Base-by-base conservation (phyloP, 257 asterid species). In the Perilla frutescens region DNA sequence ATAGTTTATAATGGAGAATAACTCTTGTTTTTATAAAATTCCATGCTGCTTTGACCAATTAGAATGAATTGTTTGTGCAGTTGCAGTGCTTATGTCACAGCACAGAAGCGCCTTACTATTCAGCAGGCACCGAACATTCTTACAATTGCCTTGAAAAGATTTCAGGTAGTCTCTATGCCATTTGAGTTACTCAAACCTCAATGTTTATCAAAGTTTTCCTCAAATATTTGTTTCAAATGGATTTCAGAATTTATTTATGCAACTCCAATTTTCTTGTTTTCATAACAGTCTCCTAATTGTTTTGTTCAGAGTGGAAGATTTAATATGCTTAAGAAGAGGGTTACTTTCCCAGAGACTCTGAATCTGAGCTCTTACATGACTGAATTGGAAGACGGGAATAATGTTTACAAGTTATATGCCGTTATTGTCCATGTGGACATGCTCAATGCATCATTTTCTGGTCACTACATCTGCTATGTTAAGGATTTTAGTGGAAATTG, bases 111-210 rank as follows among this genome's bases (percentile, higher is more conserved):
- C 77, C 92, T 94, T 60, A 80, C 88, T 13, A 75, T 95, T 68
- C 84, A 84, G 72, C 80, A 77, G 81, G 93, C 98, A 37, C 98
- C 99, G 41, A 95, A 95, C 82, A 87, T 95, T 78, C 96, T 95
- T 78, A 95, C 99, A 56, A 86, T 95, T 76, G 98, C 99, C 80
- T 88, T 95, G 82, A 95, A 95, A 84, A 83, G 99, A 83, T 95
- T 95, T 83, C 99, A 95, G 98, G 98, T 90, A 26, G 61, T 70
- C 68, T 67, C 71, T 63, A 44, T 55, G 34, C 37, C 45, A 59
- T 56, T 37, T 60, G 66, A 39, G 55, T 53, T 68, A 53, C 60
- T 26, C 31, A 66, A 66, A 66, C 41, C 53, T 50, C 44, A 15
- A 49, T 32, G 61, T 50, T n/a, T 31, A 50, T 49, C 48, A 34